Base-by-base conservation (phyloP, 306 rosid species). In the Vigna hirtella region DNA sequence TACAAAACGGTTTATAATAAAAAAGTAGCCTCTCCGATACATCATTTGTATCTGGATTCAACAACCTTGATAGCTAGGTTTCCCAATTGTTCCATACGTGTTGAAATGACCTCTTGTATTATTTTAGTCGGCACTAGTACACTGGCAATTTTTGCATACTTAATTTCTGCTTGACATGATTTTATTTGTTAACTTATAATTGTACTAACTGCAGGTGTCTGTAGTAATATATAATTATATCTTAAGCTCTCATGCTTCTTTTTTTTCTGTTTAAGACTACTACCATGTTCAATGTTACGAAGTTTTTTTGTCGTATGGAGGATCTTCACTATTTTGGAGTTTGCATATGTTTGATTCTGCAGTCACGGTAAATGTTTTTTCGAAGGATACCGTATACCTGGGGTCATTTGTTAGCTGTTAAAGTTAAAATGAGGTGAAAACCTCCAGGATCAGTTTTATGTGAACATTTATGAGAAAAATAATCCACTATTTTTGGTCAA, bases 111-210 rank as follows among this genome's bases (percentile, higher is more conserved):
- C 63, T 12, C n/a, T 11, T 7, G 18, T 50, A 16, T 13, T 43
- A 15, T 12, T 59, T 43, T 61, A 20, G 15, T 55, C 45, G 16
- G 42, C n/a, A 61, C 14, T 3, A 3, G 18, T 70, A 79, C 58
- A 20, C 28, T 58, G 70, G 26, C 50, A 56, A 56, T 50, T 82
- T 40, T 62, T 53, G 30, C 75, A 5, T 55, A 4, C 34, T 30
- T 30, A 20, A 49, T 26, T 50, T 12, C 36, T 48, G 22, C 48
- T 17, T 48, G 18, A 1, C 28, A 26, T 67, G 72, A 22, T 50
- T 75, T 75, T 52, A 66, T 74, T 74, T 47, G 28, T 73, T 77
- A 58, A 34, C 34, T 63, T 17, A 58, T 28, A 59, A 28, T 14
- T 24, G 38, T 58, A 30, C 43, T 5, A 16, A 38, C 22, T 43